These are phyloP conservation scores for Epithemia pelagica DNA, from an alignment of 108 stramenopile genomes.

Conservation along the genomic window DNA sequence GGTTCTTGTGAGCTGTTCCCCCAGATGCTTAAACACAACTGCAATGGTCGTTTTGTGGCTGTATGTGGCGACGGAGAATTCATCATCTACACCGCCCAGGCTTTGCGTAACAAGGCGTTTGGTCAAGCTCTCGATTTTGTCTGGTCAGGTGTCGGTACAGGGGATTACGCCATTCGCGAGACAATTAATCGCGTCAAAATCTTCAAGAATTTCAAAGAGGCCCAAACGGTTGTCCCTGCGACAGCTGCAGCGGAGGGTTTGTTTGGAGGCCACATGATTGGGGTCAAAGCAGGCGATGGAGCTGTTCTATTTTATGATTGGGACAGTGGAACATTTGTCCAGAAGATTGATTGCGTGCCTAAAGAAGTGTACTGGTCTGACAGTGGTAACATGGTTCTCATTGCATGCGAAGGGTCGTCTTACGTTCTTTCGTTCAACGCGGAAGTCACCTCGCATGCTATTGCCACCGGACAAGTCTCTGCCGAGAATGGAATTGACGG, in stretches of 20 bases:
- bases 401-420: conserved; percentile 87
- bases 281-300: conserved; percentile 88
- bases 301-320: conserved; percentile 95
- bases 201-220: conserved; percentile 94
- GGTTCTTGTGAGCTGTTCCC: conserved; percentile 96
- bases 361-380: conserved; percentile 97
- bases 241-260: conserved; percentile 90
- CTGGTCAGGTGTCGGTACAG: conserved; percentile 93
- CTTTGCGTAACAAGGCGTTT: conserved; percentile 96
- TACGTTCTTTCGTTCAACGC: conserved; percentile 89
- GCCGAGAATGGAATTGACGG: conserved; percentile 95
- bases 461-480: conserved; percentile 78
- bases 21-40: conserved; percentile 93
- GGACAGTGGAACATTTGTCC: conserved; percentile 89
- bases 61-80: conserved; percentile 99
- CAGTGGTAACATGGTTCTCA: conserved; percentile 85
- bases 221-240: conserved; percentile 75
- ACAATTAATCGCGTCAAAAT: conserved; percentile 86
- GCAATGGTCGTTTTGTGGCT: conserved; percentile 96
- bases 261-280: conserved; percentile 91
- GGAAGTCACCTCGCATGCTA: conserved; percentile 69
- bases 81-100: conserved; percentile 98
- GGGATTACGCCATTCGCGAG: conserved; percentile 97
- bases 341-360: conserved; percentile 92
- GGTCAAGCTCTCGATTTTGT: conserved; percentile 97